phyloP scores from a whole-genome alignment of 148 eudicot species.

The Cornus controversa region DNA sequence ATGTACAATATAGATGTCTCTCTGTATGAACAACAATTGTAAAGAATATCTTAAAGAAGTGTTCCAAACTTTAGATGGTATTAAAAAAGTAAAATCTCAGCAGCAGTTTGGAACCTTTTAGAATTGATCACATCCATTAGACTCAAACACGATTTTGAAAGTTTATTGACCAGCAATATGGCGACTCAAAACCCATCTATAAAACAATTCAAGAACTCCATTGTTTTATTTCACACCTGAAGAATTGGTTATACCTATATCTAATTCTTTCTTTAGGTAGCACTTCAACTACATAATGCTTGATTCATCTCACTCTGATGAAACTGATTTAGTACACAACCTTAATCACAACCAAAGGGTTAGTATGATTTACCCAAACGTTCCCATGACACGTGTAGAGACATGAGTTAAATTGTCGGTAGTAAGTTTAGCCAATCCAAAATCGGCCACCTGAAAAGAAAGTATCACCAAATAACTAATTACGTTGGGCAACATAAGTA shows the following conservation, averaged over 20 bases:
- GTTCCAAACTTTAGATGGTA: background rate
- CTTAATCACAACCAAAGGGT: background rate
- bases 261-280: background rate
- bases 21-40: too few species aligned
- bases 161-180: too few species aligned
- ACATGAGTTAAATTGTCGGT: slow-evolving; percentile 75
- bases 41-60: too few species aligned
- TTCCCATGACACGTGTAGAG: slow-evolving; percentile 95
- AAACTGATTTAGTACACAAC: background rate
- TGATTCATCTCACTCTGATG: background rate
- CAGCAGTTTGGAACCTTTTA: too few species aligned
- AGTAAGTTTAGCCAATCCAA: slow-evolving; percentile 84
- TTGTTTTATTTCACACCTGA: too few species aligned
- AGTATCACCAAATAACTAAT: background rate
- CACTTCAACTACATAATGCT: background rate
- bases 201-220: too few species aligned
- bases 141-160: too few species aligned
- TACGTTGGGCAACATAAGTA: background rate
- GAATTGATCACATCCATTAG: too few species aligned
- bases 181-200: too few species aligned
- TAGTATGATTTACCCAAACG: slow-evolving; percentile 64
- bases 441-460: slow-evolving; percentile 75
- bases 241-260: background rate
- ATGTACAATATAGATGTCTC: too few species aligned
- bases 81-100: too few species aligned